These are phyloP conservation scores for Spongospora subterranea DNA, from an alignment of 208 protist genomes.

Conservation along the genomic window DNA sequence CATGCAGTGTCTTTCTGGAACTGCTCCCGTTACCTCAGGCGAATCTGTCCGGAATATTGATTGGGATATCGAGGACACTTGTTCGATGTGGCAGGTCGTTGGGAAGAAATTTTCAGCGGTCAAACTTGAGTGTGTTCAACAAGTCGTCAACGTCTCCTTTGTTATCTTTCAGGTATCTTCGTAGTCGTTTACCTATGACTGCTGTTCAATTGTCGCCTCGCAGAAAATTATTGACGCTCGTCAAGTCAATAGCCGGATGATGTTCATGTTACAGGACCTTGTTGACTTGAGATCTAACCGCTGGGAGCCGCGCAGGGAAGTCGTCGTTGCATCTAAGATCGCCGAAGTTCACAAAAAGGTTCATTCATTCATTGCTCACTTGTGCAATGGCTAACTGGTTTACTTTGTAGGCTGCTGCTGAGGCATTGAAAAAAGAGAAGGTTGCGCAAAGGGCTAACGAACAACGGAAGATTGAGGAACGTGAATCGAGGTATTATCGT, in stretches of 20 bases:
- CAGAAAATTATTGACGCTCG: constrained; percentile 31
- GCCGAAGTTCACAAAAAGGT: constrained; percentile 50
- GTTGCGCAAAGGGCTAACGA: background rate
- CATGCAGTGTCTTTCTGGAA: background rate
- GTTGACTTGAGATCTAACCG: constrained; percentile 22
- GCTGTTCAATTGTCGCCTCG: background rate
- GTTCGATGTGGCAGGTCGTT: background rate
- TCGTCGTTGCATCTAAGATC: constrained; percentile 35
- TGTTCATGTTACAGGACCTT: constrained; percentile 33
- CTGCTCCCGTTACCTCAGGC: background rate
- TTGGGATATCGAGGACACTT: constrained; percentile 48
- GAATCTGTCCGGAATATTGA: background rate
- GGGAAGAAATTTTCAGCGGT: constrained; percentile 16
- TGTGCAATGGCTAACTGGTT: background rate
- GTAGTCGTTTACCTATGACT: background rate
- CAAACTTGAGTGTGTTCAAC: background rate
- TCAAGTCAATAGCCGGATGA: constrained; percentile 12
- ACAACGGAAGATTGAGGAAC: background rate
- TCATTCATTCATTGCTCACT: background rate
- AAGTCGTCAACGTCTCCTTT: constrained; percentile 40
- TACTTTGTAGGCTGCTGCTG: background rate
- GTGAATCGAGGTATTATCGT: background rate
- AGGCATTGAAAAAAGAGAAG: constrained; percentile 5
- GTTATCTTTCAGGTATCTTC: background rate
- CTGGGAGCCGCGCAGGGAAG: constrained; percentile 15